Evolutionary conservation across 441 rosid genomes (phyloP), one percentile per base, ranked within the genome.

Genomic region (Euphorbia schlechtendalii): DNA sequence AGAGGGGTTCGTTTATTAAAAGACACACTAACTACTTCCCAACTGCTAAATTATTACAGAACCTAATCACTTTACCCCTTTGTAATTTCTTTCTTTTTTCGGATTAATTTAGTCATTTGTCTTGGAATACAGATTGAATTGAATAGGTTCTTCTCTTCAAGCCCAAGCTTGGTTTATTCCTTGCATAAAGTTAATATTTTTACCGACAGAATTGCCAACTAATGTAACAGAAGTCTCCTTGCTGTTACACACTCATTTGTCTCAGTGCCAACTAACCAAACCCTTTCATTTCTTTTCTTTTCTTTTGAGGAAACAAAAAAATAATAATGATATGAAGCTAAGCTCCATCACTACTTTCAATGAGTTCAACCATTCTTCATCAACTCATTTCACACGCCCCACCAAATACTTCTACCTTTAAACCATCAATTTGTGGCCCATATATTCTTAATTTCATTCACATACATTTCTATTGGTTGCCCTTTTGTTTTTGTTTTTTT

Each of bases 151-250:
- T 79, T 81, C 88, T 78, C 91, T 88, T 86, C 75, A 77, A 72
- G 78, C 24, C 80, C 87, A 88, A 91, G 97, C 82, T 73, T 83
- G 66, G 69, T 79, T 70, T 73, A 70, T 76, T 49, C 24, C 51
- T 12, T 78, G 69, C 17, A 48, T 15, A 27, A 27, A 48, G 52
- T 3, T 0, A n/a, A 48, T 48, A 48, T 76, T 73, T 63, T 80
- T 61, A 82, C 92, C 77, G 89, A 84, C 95, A 85, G 73, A 80
- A 63, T 80, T 78, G 89, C 90, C 93, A 84, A 83, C 96, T 77
- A 79, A 82, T 76, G 79, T 78, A 75, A 70, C 85, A 82, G 82
- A 68, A 78, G 78, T 68, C 79, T 82, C 80, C 80, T 81, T 76
- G 87, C 87, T 86, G 92, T 87, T 81, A 73, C 85, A 78, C 88